phyloP scores from a whole-genome alignment of 257 asterid genomes.

The Scutellaria minor region DNA sequence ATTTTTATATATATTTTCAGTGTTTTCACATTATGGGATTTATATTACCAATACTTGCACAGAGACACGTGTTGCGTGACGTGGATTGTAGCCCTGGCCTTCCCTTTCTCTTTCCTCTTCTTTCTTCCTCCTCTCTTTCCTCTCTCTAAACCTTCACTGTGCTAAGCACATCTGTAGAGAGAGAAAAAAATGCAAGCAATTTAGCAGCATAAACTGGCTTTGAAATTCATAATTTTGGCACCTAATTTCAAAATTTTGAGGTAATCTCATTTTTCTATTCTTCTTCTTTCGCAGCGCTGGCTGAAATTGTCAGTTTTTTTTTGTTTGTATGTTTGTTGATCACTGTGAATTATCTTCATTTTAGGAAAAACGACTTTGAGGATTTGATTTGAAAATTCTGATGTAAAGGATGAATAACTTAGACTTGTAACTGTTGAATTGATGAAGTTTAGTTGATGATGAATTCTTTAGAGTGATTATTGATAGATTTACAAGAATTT shows the following conservation, averaged over 20 bases:
- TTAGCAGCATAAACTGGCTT: conserved; percentile 33
- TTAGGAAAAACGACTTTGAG: neutral
- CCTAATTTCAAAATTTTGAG: conserved; percentile 32
- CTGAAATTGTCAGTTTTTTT: conserved; percentile 11
- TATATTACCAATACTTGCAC: conserved; percentile 24
- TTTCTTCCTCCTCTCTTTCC: conserved; percentile 33
- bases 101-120: conserved; percentile 37
- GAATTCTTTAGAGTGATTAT: neutral
- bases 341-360: conserved; percentile 31
- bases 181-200: conserved; percentile 45
- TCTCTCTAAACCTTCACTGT: conserved; percentile 52
- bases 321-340: conserved; percentile 37
- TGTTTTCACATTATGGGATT: conserved; percentile 18
- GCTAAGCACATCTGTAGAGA: conserved; percentile 41
- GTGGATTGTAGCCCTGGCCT: conserved; percentile 81
- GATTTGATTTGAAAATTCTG: conserved; percentile 20
- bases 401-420: conserved; percentile 9
- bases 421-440: conserved; percentile 23
- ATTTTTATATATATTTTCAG: no score
- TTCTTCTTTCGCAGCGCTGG: conserved; percentile 2
- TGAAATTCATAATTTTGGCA: conserved; percentile 18
- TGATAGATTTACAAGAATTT: conserved; percentile 27
- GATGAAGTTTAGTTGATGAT: neutral
- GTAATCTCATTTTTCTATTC: conserved; percentile 39
- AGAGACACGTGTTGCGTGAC: conserved; percentile 88